Evolutionary conservation across 345 rosid species (phyloP), one percentile per base, ranked within the genome.

Genomic region (Luvunga scandens): DNA sequence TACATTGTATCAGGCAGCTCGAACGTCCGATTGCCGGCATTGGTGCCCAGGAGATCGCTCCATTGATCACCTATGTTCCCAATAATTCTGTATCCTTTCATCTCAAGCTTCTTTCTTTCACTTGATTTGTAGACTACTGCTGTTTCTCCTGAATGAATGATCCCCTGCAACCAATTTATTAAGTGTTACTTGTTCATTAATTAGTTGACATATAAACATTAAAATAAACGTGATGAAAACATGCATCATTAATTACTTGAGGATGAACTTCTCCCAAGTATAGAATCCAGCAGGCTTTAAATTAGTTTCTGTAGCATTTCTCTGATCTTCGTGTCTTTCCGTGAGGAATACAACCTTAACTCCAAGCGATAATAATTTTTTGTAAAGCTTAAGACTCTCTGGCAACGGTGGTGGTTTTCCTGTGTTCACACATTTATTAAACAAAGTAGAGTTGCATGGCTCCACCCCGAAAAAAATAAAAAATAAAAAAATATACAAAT

Each of bases 1-100:
- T 82, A 82, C 75, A 88, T 22, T 4, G 91, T 86, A 59, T 88
- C 84, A 48, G 89, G 91, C 28, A 86, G 74, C 78, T 88, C 86
- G 86, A 88, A 88, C 0, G 83, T 79, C 73, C 88, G 75, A 6
- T 75, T 77, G 30, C 91, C 87, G 1, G 14, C n/a, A 33, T 65
- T 72, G 8, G 18, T 33, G 1, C 88, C 91, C 7, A 79, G 38
- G 5, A 88, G 10, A 72, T 85, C 89, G 56, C 86, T 85, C 89
- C 91, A 86, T 31, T 86, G 91, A 69, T 86, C 91, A 0, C 88
- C 89, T 3, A 82, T 85, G 53, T 86, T 88, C 4, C 89, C 88
- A 1, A 86, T 19, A 61, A 88, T 83, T 22, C 75, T 79, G 31
- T 81, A 86, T 73, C 91, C 88, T 22, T 77, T 36, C 73, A 72